These are phyloP conservation scores for Eutypella sp. DNA, from an alignment of 2,329 filamentous ascomycete genomes.

Conservation along the genomic window DNA sequence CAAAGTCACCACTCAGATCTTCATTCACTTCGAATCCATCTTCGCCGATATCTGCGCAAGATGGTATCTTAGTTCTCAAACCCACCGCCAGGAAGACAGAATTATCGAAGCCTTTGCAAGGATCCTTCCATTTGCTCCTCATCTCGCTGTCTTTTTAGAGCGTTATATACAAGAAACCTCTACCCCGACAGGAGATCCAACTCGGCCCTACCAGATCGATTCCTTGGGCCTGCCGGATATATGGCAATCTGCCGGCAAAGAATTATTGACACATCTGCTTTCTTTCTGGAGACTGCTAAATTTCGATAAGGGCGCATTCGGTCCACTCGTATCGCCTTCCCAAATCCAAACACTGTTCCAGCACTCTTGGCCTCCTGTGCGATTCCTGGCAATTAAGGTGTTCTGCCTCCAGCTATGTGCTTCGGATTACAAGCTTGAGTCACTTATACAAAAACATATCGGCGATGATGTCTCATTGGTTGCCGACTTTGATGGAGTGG, in stretches of 20 bases:
- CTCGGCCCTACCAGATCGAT: conserved; percentile 19
- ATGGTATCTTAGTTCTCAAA: conserved; percentile 57
- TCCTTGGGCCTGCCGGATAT: conserved; percentile 18
- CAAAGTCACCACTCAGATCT: conserved; percentile 66
- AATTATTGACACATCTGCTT: conserved; percentile 47
- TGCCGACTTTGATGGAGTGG: conserved; percentile 69
- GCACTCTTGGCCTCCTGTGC: conserved; percentile 54
- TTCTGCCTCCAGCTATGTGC: conserved; percentile 75
- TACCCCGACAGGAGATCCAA: conserved; percentile 9
- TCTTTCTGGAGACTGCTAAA: conserved; percentile 74
- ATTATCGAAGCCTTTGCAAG: conserved; percentile 71
- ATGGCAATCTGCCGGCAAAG: conserved; percentile 6
- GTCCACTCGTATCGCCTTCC: conserved; percentile 57
- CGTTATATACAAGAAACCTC: conserved; percentile 31
- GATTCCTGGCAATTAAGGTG: conserved; percentile 77
- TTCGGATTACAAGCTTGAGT: conserved; percentile 72
- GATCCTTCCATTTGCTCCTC: conserved; percentile 75
- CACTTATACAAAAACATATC: conserved; percentile 63
- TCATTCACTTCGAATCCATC: conserved; percentile 66
- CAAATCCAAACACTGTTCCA: conserved; percentile 66
- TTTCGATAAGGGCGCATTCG: conserved; percentile 67
- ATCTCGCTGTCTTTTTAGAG: conserved; percentile 69
- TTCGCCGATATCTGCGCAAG: conserved; percentile 79
- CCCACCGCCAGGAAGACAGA: conserved; percentile 31
- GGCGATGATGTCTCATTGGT: conserved; percentile 54